phyloP scores from a whole-genome alignment of 2,329 filamentous ascomycete genomes.

The Diaporthe citri region DNA sequence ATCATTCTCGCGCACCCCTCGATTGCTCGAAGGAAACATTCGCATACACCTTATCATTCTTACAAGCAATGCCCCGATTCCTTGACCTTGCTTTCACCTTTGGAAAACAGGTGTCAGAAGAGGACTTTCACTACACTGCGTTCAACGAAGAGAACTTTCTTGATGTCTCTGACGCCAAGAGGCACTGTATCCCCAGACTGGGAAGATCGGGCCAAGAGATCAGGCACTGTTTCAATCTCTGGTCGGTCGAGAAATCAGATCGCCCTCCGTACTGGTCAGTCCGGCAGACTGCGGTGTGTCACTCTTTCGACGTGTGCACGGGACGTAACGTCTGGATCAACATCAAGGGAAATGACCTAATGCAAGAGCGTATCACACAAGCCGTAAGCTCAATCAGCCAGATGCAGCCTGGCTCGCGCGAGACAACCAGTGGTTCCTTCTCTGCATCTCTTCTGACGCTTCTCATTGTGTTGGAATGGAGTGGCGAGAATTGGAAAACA shows the following conservation, averaged over 20 bases:
- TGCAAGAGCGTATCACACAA: conserved; percentile 7
- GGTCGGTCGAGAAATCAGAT: background rate
- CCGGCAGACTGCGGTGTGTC: conserved; percentile 18
- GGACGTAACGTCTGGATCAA: conserved; percentile 15
- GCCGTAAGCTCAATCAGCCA: background rate
- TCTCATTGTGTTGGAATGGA: background rate
- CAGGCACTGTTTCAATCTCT: conserved; percentile 22
- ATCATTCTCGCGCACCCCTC: background rate
- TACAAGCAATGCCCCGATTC: conserved; percentile 3
- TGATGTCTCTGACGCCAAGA: background rate
- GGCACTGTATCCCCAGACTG: background rate
- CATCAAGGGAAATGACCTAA: conserved; percentile 20
- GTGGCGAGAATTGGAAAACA: background rate
- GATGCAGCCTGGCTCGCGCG: background rate
- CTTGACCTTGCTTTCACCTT: background rate
- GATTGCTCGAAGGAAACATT: conserved; percentile 1
- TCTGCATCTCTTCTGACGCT: background rate
- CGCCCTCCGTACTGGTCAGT: background rate
- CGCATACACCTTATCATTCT: background rate
- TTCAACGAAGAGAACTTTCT: background rate
- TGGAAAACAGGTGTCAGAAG: background rate
- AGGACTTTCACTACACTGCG: background rate
- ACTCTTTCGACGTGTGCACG: conserved; percentile 25
- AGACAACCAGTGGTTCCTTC: background rate
- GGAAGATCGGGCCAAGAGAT: conserved; percentile 2